These are phyloP conservation scores for Chloris gayana DNA, from an alignment of 176 grass and related monocot genomes.

Conservation along the genomic window DNA sequence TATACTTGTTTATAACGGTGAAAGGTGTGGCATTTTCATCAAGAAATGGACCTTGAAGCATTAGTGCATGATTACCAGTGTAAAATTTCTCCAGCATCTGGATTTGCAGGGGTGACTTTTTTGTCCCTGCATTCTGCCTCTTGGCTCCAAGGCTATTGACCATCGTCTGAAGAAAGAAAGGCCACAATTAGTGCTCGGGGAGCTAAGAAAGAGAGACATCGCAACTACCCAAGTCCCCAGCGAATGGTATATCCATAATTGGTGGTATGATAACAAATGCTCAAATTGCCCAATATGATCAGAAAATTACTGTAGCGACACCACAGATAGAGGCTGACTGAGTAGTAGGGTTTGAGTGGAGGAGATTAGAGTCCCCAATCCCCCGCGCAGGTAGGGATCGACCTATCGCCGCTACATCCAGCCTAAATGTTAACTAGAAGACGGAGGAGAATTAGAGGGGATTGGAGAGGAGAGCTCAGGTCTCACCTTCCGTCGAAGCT, in stretches of 20 bases:
- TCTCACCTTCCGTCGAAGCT: too few species aligned
- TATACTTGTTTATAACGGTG: conserved; percentile 10
- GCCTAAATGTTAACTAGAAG: not conserved
- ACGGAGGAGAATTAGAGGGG: not conserved
- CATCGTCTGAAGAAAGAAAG: conserved; percentile 37
- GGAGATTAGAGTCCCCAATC: not conserved
- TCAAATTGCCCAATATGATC: not conserved
- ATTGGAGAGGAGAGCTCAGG: too few species aligned
- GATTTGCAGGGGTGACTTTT: conserved; percentile 76
- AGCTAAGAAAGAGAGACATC: not conserved
- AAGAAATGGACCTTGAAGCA: conserved; percentile 6
- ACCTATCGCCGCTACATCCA: not conserved
- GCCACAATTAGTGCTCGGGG: conserved; percentile 3
- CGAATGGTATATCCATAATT: not conserved
- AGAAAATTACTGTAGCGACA: not conserved
- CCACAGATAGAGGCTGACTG: not conserved
- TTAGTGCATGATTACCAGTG: conserved; percentile 51
- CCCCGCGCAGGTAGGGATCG: not conserved
- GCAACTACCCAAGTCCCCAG: not conserved
- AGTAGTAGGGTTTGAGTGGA: not conserved
- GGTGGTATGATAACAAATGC: not conserved
- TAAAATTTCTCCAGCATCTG: conserved; percentile 77
- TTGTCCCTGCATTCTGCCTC: conserved; percentile 51
- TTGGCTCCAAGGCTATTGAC: conserved; percentile 14
- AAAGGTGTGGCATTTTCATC: conserved; percentile 6